A percentile compares a stretch with the other conserved stretches of the same genome.
These are phyloP conservation scores for Gymnopilus junonius DNA, from an alignment of 768 basidiomycete species.

Conservation along the genomic window DNA sequence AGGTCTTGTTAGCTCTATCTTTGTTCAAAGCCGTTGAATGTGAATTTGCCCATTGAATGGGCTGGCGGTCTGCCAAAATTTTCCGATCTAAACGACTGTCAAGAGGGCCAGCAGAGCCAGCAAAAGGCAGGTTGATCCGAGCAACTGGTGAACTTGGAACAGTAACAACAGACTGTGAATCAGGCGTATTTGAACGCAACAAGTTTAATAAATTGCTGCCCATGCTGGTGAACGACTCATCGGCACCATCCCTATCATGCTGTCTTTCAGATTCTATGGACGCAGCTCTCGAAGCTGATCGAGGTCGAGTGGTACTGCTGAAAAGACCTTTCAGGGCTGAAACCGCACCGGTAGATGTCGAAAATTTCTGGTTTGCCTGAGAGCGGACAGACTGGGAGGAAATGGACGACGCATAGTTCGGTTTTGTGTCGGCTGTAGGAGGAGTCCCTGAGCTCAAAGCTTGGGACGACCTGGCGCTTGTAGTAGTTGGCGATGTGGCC, in stretches of 20 bases:
- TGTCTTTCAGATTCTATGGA: slow-evolving; percentile 42
- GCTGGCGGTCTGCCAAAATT: slow-evolving; percentile 29
- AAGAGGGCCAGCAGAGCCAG: slow-evolving; percentile 30
- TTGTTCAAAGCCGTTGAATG: slow-evolving; percentile 31
- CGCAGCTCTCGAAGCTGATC: slow-evolving; percentile 57
- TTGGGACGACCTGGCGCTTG: slow-evolving; percentile 18
- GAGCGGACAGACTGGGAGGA: slow-evolving; percentile 49
- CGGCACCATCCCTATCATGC: slow-evolving; percentile 33
- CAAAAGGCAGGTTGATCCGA: slow-evolving; percentile 30
- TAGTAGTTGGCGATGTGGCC: slow-evolving; percentile 38
- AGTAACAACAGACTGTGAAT: slow-evolving; percentile 28
- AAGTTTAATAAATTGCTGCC: slow-evolving; percentile 59
- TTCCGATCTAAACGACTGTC: slow-evolving; percentile 43
- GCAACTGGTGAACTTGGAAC: slow-evolving; percentile 30
- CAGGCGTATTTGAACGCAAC: slow-evolving; percentile 45
- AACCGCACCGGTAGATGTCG: slow-evolving; percentile 46
- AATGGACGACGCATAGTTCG: slow-evolving; percentile 50
- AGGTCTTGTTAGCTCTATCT: slow-evolving; percentile 35
- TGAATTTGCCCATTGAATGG: slow-evolving; percentile 31
- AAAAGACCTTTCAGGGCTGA: slow-evolving; percentile 67
- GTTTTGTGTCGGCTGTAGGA: slow-evolving; percentile 34
- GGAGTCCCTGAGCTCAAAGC: slow-evolving; percentile 28
- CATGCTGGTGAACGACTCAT: slow-evolving; percentile 62
- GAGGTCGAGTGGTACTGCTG: slow-evolving; percentile 49
- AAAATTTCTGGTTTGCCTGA: slow-evolving; percentile 43